These are phyloP conservation scores for Lipomyces orientalis DNA, from an alignment of 805 yeast genomes.

Conservation along the genomic window DNA sequence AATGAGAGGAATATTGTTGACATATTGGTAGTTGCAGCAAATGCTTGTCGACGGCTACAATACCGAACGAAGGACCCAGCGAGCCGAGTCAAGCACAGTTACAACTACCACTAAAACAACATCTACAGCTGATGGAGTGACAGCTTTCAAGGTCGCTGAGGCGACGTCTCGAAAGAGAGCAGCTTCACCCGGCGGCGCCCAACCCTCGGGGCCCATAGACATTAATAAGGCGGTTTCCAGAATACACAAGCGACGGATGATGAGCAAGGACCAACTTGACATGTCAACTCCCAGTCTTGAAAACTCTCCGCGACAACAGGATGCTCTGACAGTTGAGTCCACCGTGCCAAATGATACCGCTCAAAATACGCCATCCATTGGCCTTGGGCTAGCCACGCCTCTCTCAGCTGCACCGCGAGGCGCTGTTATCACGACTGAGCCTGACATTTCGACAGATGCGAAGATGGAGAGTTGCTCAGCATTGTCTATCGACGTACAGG, in stretches of 20 bases:
- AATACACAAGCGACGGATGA: slow-evolving; percentile 20
- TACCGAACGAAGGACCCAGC: background rate
- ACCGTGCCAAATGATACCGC: background rate
- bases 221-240: background rate
- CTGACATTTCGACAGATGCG: background rate
- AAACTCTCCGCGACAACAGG: background rate
- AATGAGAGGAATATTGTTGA: background rate
- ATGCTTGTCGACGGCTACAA: background rate
- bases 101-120: slow-evolving; percentile 15
- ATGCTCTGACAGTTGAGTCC: background rate
- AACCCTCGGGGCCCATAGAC: background rate
- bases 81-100: slow-evolving; percentile 3
- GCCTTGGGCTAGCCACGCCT: slow-evolving; percentile 12
- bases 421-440: slow-evolving; percentile 11
- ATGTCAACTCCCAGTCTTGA: background rate
- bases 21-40: background rate
- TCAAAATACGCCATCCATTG: slow-evolving; percentile 3
- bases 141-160: background rate
- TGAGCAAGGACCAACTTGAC: slow-evolving; percentile 2
- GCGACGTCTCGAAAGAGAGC: background rate
- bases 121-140: slow-evolving; percentile 1
- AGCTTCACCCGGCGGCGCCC: background rate
- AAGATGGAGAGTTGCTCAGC: background rate
- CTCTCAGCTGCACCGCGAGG: slow-evolving; percentile 1
- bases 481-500: slow-evolving; percentile 14